Percentiles rank a stretch among this genome's conserved stretches.
phyloP scores from a whole-genome alignment of 352 stramenopile species.

The Pythium vanterpoolii region DNA sequence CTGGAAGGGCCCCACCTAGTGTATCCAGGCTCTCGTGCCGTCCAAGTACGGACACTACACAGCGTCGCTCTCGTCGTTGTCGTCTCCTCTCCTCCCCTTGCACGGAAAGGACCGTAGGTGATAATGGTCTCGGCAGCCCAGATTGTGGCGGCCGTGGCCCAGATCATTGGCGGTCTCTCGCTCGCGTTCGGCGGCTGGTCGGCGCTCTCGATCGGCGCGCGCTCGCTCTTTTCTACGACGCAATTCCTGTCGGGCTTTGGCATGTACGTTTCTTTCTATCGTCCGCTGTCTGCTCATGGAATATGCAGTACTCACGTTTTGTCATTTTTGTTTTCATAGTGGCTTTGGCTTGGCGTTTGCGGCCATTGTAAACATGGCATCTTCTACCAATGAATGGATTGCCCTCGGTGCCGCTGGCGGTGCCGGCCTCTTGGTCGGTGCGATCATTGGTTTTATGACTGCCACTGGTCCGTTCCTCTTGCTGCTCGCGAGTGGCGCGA shows the following conservation, averaged over 20 bases:
- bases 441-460: conserved; percentile 77
- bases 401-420: conserved; percentile 56
- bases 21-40: conserved; percentile 4
- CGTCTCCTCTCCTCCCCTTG: neutral
- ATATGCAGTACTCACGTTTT: conserved; percentile 1
- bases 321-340: conserved; percentile 25
- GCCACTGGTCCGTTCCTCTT: conserved; percentile 64
- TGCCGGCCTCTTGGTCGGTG: conserved; percentile 55
- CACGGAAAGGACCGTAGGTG: neutral
- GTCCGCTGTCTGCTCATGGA: conserved; percentile 16
- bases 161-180: conserved; percentile 76
- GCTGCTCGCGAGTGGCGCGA: conserved; percentile 56
- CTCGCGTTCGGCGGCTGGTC: conserved; percentile 87
- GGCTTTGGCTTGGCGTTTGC: conserved; percentile 70
- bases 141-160: conserved; percentile 76
- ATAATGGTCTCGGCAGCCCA: conserved; percentile 52
- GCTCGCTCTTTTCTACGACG: conserved; percentile 78
- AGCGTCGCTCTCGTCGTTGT: neutral
- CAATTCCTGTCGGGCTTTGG: conserved; percentile 80
- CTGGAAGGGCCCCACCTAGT: neutral
- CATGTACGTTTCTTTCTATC: conserved; percentile 54
- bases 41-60: neutral
- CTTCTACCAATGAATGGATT: conserved; percentile 75
- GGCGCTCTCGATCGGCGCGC: conserved; percentile 75
- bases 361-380: conserved; percentile 51